Conservation (phyloP, 2,329 filamentous ascomycete genomes). For the Phialocephala subalpina region DNA sequence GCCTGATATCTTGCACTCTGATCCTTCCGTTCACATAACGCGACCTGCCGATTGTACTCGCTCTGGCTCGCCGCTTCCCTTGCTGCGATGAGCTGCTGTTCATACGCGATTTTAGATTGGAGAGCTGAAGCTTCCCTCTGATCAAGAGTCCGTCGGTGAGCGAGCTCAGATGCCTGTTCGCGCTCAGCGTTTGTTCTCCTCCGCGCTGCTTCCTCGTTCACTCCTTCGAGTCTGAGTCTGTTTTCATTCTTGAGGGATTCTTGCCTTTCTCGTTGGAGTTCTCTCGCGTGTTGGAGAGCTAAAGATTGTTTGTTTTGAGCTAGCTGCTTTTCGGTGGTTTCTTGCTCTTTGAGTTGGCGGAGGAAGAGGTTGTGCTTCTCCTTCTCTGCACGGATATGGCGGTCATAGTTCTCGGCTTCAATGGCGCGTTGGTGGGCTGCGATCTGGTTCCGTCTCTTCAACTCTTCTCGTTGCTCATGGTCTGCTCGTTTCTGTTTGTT, state of each 20-base stretch:
- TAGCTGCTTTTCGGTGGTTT: slow-evolving; percentile 4
- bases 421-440: slow-evolving; percentile 14
- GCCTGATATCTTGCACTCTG: slow-evolving; percentile 11
- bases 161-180: slow-evolving; percentile 13
- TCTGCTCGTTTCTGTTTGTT: slow-evolving; percentile 17
- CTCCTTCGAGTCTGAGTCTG: slow-evolving; percentile 11
- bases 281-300: neutral
- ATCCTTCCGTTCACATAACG: neutral
- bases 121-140: neutral
- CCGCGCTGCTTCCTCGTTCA: slow-evolving; percentile 8
- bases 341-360: slow-evolving; percentile 15
- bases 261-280: slow-evolving; percentile 13
- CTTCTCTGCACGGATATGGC: neutral
- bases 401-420: slow-evolving; percentile 5
- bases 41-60: slow-evolving; percentile 4
- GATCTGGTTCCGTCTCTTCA: slow-evolving; percentile 5
- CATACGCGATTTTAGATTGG: neutral
- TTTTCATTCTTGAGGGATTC: slow-evolving; percentile 9
- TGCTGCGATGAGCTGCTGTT: slow-evolving; percentile 1
- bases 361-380: slow-evolving; percentile 11
- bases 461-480: slow-evolving; percentile 18
- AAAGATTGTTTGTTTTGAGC: slow-evolving; percentile 3
- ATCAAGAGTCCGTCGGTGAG: slow-evolving; percentile 7
- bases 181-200: neutral
- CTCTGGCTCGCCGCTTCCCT: neutral